Percentiles rank a stretch among this genome's conserved stretches.
phyloP scores from a whole-genome alignment of 768 basidiomycete genomes.

The Xanthoconium purpureum region DNA sequence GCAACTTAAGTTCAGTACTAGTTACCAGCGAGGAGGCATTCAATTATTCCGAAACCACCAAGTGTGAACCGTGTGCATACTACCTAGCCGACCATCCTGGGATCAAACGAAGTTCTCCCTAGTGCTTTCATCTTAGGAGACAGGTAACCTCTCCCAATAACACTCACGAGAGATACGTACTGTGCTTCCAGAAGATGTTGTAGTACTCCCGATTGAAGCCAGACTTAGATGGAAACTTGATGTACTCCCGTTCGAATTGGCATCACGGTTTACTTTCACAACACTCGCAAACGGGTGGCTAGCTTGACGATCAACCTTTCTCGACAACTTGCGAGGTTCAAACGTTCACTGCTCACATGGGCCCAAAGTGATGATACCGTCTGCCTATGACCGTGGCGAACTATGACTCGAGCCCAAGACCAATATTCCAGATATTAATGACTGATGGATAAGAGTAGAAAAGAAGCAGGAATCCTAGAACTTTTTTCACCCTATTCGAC shows the following conservation, averaged over 20 bases:
- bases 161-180: background rate
- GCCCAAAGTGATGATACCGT: no score
- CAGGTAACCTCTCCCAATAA: background rate
- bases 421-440: background rate
- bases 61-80: background rate
- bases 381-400: no score
- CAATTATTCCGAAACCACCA: background rate
- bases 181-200: conserved; percentile 9
- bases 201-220: conserved; percentile 6
- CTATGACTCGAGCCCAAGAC: no score
- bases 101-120: background rate
- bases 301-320: no score
- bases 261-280: background rate
- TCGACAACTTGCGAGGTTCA: no score
- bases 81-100: conserved; percentile 1
- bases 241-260: conserved; percentile 2
- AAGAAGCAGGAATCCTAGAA: background rate
- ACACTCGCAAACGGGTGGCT: no score
- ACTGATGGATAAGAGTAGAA: conserved; percentile 1
- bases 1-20: no score
- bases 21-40: no score
- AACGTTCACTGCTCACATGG: no score
- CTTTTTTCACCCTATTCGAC: background rate
- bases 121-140: background rate
- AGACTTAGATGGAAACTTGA: conserved; percentile 6